Percentiles rank a stretch among this genome's conserved stretches.
Evolutionary conservation across 2,329 filamentous ascomycete species (phyloP).

Genomic region (Exserohilum turcica): DNA sequence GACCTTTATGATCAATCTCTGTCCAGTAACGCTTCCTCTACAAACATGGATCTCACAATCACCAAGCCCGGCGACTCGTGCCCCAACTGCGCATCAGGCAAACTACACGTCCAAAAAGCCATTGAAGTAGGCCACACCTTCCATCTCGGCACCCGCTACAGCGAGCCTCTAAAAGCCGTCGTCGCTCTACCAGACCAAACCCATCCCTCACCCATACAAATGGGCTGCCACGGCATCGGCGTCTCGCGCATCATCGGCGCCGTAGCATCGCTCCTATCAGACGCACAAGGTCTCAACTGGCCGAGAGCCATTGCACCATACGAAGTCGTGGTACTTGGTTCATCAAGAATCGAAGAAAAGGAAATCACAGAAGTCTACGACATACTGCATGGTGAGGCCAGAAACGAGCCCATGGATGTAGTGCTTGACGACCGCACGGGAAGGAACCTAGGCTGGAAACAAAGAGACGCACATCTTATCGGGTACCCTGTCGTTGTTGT

Average conservation of each 20-base stretch:
- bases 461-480: conserved; percentile 85
- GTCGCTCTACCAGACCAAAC: conserved; percentile 56
- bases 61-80: conserved; percentile 73
- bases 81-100: conserved; percentile 68
- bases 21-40: background rate
- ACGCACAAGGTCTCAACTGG: conserved; percentile 78
- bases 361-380: conserved; percentile 69
- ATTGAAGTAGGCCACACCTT: conserved; percentile 96
- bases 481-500: conserved; percentile 86
- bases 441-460: conserved; percentile 77
- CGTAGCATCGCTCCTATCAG: conserved; percentile 75
- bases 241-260: conserved; percentile 89
- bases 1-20: conserved; percentile 31
- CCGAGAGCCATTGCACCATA: conserved; percentile 85
- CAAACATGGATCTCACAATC: conserved; percentile 63
- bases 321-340: conserved; percentile 70
- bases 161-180: conserved; percentile 69
- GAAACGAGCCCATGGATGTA: conserved; percentile 22
- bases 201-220: conserved; percentile 68
- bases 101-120: conserved; percentile 69
- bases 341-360: conserved; percentile 50
- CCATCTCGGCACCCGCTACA: conserved; percentile 88
- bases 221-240: conserved; percentile 97
- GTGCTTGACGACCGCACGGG: conserved; percentile 52
- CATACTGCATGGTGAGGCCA: conserved; percentile 45